Conservation (phyloP, 805 yeast genomes). For the Komagataella mondaviorum region DNA sequence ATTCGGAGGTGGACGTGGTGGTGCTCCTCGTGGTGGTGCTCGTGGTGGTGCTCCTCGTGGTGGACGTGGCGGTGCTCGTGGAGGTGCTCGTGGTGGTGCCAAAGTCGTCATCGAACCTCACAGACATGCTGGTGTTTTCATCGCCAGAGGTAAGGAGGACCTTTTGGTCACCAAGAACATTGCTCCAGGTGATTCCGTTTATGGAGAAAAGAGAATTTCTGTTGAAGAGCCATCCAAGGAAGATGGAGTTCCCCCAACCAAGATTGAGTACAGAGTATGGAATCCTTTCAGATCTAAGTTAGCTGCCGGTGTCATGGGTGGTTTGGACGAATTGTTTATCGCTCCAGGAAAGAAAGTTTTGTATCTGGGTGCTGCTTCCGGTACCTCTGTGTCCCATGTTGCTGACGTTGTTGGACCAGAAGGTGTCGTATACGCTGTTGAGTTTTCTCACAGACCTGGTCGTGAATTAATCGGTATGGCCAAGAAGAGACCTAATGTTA, state of each 20-base stretch:
- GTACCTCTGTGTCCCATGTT: conserved; percentile 98
- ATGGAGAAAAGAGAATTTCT: conserved; percentile 94
- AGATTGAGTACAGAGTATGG: conserved; percentile 99
- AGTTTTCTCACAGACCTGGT: conserved; percentile 99
- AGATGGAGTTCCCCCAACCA: conserved; percentile 82
- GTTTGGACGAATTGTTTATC: conserved; percentile 94
- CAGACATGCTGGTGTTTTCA: conserved; percentile 97
- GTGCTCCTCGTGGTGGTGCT: conserved; percentile 41
- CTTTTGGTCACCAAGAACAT: conserved; percentile 90
- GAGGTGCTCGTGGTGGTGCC: conserved; percentile 86
- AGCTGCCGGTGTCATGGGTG: conserved; percentile 99
- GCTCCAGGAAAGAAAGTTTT: conserved; percentile 97
- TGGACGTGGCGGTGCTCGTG: conserved; percentile 55
- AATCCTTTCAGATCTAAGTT: conserved; percentile 99
- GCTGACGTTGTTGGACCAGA: conserved; percentile 98
- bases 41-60: conserved; percentile 45
- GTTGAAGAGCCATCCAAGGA: conserved; percentile 88
- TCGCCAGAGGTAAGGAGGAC: conserved; percentile 99
- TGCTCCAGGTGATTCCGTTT: conserved; percentile 97
- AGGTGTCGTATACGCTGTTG: conserved; percentile 97
- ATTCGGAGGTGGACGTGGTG: conserved; percentile 36
- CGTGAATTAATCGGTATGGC: conserved; percentile 99
- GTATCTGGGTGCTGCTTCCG: conserved; percentile 98
- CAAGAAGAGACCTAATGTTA: conserved; percentile 98
- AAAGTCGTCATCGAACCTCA: conserved; percentile 97